Conservation (phyloP, 208 protist genomes). For the Wallacemonas collosoma region DNA sequence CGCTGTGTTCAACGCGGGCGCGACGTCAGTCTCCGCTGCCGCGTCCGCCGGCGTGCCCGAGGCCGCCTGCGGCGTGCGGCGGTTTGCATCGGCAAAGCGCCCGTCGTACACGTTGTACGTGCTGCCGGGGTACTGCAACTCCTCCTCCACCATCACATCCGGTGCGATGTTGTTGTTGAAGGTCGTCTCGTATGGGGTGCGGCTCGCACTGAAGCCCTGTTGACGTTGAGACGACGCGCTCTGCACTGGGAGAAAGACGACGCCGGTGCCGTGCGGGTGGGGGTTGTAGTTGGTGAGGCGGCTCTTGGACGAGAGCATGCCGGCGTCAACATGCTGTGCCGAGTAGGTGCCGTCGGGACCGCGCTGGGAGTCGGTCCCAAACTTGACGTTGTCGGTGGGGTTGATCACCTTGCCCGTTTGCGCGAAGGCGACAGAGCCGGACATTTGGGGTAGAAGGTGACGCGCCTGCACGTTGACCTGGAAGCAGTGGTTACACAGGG, state of each 20-base stretch:
- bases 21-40: neutral
- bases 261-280: conserved; percentile 76
- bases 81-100: conserved; percentile 7
- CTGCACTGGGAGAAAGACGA: conserved; percentile 65
- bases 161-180: conserved; percentile 69
- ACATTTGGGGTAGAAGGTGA: conserved; percentile 43
- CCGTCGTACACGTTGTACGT: conserved; percentile 77
- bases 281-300: conserved; percentile 56
- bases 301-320: conserved; percentile 30
- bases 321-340: conserved; percentile 24
- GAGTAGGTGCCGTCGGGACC: conserved; percentile 48
- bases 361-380: conserved; percentile 34
- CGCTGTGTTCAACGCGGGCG: neutral
- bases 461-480: conserved; percentile 68
- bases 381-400: conserved; percentile 53
- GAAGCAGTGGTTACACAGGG: conserved; percentile 76
- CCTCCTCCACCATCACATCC: conserved; percentile 41
- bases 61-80: neutral
- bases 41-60: neutral
- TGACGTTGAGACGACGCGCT: conserved; percentile 15
- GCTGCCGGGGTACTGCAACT: conserved; percentile 76
- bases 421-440: conserved; percentile 49
- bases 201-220: neutral
- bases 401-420: conserved; percentile 63
- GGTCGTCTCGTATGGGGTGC: conserved; percentile 29